Percentiles rank a stretch among this genome's conserved stretches.
Conservation (phyloP, 1,139 yeast species). For the Scheffersomyces cryptocercus region DNA sequence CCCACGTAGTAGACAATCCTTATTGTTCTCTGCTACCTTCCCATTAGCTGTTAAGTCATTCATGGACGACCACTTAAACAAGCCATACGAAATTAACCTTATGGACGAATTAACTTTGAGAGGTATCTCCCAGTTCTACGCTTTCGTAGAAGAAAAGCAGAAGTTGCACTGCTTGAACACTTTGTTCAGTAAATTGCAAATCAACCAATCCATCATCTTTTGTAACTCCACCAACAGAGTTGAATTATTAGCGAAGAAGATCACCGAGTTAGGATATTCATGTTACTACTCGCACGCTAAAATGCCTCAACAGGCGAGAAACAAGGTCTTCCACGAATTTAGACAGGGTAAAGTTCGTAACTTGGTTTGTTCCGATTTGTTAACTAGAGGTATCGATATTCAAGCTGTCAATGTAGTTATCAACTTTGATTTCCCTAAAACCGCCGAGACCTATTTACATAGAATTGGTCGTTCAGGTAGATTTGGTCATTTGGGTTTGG, state of each 20-base stretch:
- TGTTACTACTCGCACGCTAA: constrained; percentile 97
- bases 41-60: constrained; percentile 91
- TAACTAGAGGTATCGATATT: constrained; percentile 98
- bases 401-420: constrained; percentile 98
- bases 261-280: constrained; percentile 94
- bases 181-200: constrained; percentile 87
- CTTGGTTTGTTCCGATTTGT: constrained; percentile 91
- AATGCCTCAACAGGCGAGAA: constrained; percentile 97
- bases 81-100: constrained; percentile 92
- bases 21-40: constrained; percentile 93
- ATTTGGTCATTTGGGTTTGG: constrained; percentile 97
- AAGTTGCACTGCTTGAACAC: constrained; percentile 95
- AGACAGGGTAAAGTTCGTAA: constrained; percentile 98
- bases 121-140: constrained; percentile 96
- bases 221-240: constrained; percentile 97
- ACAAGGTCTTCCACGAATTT: constrained; percentile 96
- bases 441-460: constrained; percentile 95
- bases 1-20: constrained; percentile 79
- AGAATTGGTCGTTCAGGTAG: constrained; percentile 99
- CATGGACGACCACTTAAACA: constrained; percentile 86
- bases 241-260: constrained; percentile 90
- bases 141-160: constrained; percentile 95
- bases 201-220: constrained; percentile 93
- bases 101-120: constrained; percentile 97
- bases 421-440: constrained; percentile 97